Conservation (phyloP, 768 basidiomycete genomes). For the Trametes villosa region DNA sequence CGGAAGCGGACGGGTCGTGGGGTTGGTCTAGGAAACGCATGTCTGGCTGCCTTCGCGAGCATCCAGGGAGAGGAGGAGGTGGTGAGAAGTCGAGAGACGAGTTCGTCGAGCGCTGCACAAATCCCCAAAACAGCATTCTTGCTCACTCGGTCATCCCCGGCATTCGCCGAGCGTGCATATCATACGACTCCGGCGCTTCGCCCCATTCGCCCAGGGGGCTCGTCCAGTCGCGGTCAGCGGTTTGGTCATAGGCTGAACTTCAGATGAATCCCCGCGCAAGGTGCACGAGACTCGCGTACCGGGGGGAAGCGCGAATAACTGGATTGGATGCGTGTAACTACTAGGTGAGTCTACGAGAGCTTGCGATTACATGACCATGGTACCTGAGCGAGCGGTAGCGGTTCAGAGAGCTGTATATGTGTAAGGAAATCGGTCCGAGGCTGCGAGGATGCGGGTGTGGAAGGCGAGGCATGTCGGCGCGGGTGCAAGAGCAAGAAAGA, state of each 20-base stretch:
- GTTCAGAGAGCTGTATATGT: constrained; percentile 5
- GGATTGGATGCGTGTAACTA: neutral
- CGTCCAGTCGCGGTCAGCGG: constrained; percentile 15
- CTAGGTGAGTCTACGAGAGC: constrained; percentile 10
- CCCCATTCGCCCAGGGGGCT: neutral
- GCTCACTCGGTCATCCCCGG: constrained; percentile 3
- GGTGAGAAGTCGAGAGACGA: constrained; percentile 15
- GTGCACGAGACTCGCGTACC: neutral
- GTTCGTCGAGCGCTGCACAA: neutral
- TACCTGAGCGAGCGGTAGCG: neutral
- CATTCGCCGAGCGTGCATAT: constrained; percentile 2
- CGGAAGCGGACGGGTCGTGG: constrained; percentile 44
- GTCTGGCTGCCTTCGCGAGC: constrained; percentile 44
- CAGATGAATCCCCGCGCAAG: neutral
- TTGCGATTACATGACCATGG: constrained; percentile 14
- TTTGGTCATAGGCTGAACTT: constrained; percentile 2
- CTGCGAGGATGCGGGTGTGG: constrained; percentile 9
- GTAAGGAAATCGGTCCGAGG: constrained; percentile 1
- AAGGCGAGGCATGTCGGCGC: constrained; percentile 14
- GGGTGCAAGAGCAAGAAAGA: constrained; percentile 16
- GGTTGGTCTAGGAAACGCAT: constrained; percentile 44
- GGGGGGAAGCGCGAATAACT: neutral
- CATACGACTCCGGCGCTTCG: neutral
- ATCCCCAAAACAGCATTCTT: constrained; percentile 1
- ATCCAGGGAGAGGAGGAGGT: constrained; percentile 32